Conservation (phyloP, 1,284 basidiomycete genomes). For the Tilletiopsis washingtonensis region DNA sequence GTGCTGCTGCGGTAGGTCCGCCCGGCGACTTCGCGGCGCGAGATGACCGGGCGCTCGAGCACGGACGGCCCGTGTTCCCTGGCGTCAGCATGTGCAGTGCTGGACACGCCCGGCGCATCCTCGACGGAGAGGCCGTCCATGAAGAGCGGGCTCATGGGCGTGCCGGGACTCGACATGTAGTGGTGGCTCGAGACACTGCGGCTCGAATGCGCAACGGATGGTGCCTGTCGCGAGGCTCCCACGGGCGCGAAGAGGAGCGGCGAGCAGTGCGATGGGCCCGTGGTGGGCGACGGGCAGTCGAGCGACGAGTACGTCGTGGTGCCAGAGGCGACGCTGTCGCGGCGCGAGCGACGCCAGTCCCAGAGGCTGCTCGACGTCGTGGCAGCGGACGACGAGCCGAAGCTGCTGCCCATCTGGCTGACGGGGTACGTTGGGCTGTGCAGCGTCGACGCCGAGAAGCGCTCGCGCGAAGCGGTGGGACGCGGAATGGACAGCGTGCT, state of each 20-base stretch:
- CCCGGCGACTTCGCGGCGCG: too few relatives aligned
- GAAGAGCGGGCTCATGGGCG: slow-evolving; percentile 25
- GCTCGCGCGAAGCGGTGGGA: slow-evolving; percentile 6
- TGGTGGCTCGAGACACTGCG: too few relatives aligned
- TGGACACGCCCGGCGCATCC: slow-evolving; percentile 2
- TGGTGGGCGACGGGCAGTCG: not conserved
- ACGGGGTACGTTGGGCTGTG: slow-evolving; percentile 1
- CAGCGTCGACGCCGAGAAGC: not conserved
- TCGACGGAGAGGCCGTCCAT: slow-evolving; percentile 26
- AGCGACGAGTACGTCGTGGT: not conserved
- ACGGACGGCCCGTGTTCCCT: not conserved
- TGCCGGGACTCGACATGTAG: slow-evolving; percentile 14
- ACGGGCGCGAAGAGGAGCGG: slow-evolving; percentile 25
- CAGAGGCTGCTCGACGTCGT: slow-evolving; percentile 4
- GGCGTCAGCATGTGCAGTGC: not conserved
- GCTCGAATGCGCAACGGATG: too few relatives aligned
- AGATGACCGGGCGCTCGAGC: slow-evolving; percentile 1
- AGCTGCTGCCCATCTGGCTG: not conserved
- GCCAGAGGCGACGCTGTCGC: slow-evolving; percentile 4
- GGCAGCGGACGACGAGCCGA: not conserved
- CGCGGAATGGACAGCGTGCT: slow-evolving; percentile 18
- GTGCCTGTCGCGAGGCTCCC: too few relatives aligned
- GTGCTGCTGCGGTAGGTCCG: too few relatives aligned
- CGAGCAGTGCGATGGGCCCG: slow-evolving; percentile 6
- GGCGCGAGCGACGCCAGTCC: slow-evolving; percentile 8